phyloP scores from a whole-genome alignment of 306 rosid species.

The Cicer judaicum region DNA sequence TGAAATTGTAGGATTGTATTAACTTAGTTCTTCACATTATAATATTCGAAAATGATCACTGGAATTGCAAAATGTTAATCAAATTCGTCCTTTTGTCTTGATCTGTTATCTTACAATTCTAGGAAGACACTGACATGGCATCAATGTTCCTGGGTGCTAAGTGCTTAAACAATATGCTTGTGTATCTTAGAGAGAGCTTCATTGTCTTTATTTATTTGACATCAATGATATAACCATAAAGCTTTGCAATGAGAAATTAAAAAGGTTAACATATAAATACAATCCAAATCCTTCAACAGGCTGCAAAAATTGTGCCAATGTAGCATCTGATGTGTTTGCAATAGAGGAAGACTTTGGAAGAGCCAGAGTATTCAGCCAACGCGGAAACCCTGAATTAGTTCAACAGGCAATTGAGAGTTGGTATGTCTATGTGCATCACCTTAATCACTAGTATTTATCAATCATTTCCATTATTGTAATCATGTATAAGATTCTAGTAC shows the following conservation, averaged over 20 bases:
- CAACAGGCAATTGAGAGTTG: constrained; percentile 88
- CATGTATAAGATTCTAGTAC: background rate
- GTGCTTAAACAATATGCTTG: constrained; percentile 1
- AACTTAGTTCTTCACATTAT: background rate
- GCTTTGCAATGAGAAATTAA: constrained; percentile 5
- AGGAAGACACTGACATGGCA: background rate
- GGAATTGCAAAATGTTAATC: background rate
- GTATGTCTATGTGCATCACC: constrained; percentile 47
- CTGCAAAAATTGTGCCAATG: constrained; percentile 85
- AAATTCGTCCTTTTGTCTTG: background rate
- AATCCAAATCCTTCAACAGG: constrained; percentile 53
- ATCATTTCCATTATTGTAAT: background rate
- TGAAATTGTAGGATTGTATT: background rate
- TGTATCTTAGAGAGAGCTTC: background rate
- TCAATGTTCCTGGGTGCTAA: background rate
- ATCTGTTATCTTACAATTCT: background rate
- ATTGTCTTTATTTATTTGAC: constrained; percentile 22
- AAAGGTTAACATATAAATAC: constrained; percentile 8
- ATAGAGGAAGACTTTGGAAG: constrained; percentile 93
- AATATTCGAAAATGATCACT: background rate
- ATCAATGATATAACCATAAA: constrained; percentile 21
- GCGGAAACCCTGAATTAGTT: constrained; percentile 61
- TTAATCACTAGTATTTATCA: constrained; percentile 2
- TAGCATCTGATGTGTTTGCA: constrained; percentile 69
- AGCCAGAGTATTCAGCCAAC: constrained; percentile 75